phyloP scores from a whole-genome alignment of 2,329 filamentous ascomycete genomes.

The Diplodia sapinea region DNA sequence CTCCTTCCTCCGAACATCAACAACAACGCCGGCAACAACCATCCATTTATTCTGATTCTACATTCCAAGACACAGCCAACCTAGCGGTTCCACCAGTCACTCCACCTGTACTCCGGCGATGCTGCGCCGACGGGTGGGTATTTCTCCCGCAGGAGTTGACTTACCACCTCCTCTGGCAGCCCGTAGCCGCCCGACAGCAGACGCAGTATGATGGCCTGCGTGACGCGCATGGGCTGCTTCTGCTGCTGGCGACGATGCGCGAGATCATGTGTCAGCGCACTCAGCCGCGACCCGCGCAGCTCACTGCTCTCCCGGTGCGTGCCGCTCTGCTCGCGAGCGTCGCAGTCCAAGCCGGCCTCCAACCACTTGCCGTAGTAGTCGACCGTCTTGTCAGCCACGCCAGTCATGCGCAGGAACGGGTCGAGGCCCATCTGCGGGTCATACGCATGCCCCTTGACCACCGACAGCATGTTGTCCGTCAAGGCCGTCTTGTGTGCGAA shows the following conservation, averaged over 20 bases:
- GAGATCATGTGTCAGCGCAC: not conserved
- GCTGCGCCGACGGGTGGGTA: not conserved
- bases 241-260: not conserved
- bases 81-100: no score
- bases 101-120: not conserved
- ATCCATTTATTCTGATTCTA: no score
- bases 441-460: not conserved
- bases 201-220: not conserved
- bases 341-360: not conserved
- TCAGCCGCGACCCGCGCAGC: not conserved
- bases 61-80: no score
- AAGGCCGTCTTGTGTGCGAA: constrained; percentile 7
- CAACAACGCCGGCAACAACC: not conserved
- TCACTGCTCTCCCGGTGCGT: no score
- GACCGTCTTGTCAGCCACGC: not conserved
- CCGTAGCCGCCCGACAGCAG: not conserved
- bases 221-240: not conserved
- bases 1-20: not conserved
- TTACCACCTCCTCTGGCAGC: not conserved
- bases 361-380: constrained; percentile 2
- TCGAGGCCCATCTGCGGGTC: not conserved
- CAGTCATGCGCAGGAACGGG: not conserved
- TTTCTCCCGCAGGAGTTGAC: not conserved
- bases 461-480: not conserved
- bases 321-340: no score